Base-by-base conservation (phyloP, 805 yeast genomes). In the Metschnikowia koreensis region DNA sequence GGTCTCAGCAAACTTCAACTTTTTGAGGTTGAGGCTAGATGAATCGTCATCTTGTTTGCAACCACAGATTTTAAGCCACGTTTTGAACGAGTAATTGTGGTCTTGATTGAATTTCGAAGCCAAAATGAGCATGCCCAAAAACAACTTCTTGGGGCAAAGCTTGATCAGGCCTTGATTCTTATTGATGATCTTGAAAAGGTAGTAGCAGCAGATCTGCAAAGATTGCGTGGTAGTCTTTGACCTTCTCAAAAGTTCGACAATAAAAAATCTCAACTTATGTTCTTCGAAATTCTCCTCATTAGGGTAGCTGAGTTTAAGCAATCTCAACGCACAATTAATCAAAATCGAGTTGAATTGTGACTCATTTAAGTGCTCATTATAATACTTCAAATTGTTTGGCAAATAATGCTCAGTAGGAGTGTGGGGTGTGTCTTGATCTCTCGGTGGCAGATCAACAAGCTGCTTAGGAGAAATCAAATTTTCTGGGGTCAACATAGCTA, bases 41-140 rank as follows among this genome's bases (percentile, higher is more conserved):
- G 57, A 38, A 29, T 57, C 60, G 22, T 58, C 64, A 10, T 51
- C 60, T 7, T 61, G 60, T 39, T 66, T 62, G 58, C 73, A 62
- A 0, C 96, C 94, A 34, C 89, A 80, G 46, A 89, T 83, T 63
- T 81, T 80, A 47, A 86, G 73, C 96, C 96, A 89, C 6, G 87
- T 80, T 55, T 75, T 77, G 58, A 86, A 76, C 31, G 87, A 75
- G 66, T 81, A 87, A 63, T 84, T 86, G 46, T 81, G 80, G 67
- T 89, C 96, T 63, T 84, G 89, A 53, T 79, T 74, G 65, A 83
- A 87, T 64, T 89, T 89, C 47, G 85, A 80, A 4, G 94, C 84
- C 38, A 89, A 70, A 48, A 89, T 86, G 48, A 89, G 66, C 61
- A 88, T 79, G 1, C 84, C 79, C 54, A 89, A 74, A 56, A 89